Conservation (phyloP, 257 asterid genomes). For the Capsicum rhomboideum region DNA sequence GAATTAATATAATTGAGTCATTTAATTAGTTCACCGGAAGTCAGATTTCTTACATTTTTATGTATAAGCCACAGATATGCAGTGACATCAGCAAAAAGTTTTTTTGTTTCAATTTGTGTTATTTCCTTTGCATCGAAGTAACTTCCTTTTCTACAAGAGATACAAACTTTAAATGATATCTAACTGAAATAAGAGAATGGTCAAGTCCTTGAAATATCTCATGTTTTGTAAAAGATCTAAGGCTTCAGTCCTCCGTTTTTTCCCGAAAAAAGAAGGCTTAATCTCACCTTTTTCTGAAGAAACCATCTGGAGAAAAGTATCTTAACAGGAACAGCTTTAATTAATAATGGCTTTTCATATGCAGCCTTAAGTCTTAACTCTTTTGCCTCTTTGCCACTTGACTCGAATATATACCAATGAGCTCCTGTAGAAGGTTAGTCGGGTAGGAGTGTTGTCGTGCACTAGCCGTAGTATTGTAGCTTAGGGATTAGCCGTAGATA, state of each 20-base stretch:
- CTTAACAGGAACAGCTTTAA: neutral
- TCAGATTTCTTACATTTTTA: neutral
- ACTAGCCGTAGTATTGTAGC: no score
- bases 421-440: neutral
- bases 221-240: neutral
- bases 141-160: neutral
- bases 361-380: neutral
- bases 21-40: neutral
- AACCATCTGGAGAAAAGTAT: neutral
- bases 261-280: neutral
- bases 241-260: neutral
- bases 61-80: neutral
- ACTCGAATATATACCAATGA: neutral
- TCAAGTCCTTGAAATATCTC: neutral
- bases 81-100: neutral
- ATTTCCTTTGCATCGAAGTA: neutral
- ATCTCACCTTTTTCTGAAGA: neutral
- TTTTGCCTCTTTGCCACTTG: neutral
- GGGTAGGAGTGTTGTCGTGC: no score
- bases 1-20: neutral
- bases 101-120: neutral
- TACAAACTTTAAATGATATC: neutral
- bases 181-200: neutral
- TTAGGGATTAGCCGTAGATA: no score
- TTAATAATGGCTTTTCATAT: neutral